Evolutionary conservation across 2,329 filamentous ascomycete genomes (phyloP), one percentile per base, ranked within the genome.

Genomic region (Fusarium sambucinum): DNA sequence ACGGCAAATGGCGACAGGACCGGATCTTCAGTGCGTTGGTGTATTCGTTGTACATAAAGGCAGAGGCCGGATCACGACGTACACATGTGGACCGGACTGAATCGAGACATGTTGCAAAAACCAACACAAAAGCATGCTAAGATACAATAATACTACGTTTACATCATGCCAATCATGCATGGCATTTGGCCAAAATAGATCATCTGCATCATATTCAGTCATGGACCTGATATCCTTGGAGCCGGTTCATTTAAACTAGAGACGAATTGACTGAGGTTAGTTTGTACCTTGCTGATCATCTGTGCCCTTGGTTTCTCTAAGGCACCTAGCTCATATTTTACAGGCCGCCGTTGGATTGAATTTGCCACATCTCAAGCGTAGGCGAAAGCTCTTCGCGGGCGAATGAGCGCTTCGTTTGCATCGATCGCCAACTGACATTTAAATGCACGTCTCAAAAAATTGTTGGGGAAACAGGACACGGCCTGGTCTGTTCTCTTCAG

Each of bases 1-100:
- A 58, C 60, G 66, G 61, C 66, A 69, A 69, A 66, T 66, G 66
- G 66, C 62, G 69, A 69, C 66, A 66, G 66, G 65, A 69, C 66
- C 66, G 56, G 52, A 46, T 69, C 58, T 69, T 66, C 42, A 68
- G 59, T 63, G 55, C 55, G 65, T 66, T 63, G 33, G 44, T 42
- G 66, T 58, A 46, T 69, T 66, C 33, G 50, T 66, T 69, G 66
- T 69, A 69, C 66, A 69, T 69, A 69, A 46, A 63, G 53, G 64
- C 59, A 59, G 35, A 42, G 46, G 23, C 58, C 44, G 53, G 29
- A 66, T 60, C 32, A 48, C 46, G 55, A 60, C 52, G 44, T 61
- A 60, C 63, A 56, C 45, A 50, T 35, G 42, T 33, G 25, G 48
- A 53, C 59, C 40, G 55, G 53, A 66, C 33, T 44, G 61, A 63